Base-by-base conservation (phyloP, 306 rosid genomes). In the Trifolium subterraneum region DNA sequence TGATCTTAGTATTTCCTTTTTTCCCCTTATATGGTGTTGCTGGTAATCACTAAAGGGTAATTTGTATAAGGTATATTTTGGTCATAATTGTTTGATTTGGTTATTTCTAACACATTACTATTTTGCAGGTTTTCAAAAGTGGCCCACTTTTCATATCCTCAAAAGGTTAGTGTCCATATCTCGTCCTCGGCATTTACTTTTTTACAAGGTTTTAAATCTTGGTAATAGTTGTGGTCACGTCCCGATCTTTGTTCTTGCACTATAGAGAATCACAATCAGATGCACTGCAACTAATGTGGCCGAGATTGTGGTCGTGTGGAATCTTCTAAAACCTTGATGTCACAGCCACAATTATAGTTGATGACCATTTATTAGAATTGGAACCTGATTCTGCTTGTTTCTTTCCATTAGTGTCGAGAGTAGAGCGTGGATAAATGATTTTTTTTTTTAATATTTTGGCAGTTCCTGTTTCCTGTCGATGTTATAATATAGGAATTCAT, bases 81-180 rank as follows among this genome's bases (percentile, higher is more conserved):
- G 54, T 48, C 19, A 15, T 13, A 14, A 61, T 27, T 36, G 48
- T 70, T 69, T 68, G 65, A 33, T 64, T 75, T 12, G 20, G 19
- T 31, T 31, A 54, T 72, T 83, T 72, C 82, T 89, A 83, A 93
- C 68, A 9, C 73, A 75, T 27, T 58, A 66, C 71, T 23, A 73
- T 81, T 70, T 82, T 68, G 78, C 98, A 95, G 99, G 97, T 90
- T 78, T 95, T 95, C 86, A 95, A 92, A 86, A 92, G 98, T 83
- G 99, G 99, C 68, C 97, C 98, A 6, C 96, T 95, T 81, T 95
- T 90, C 86, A 95, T 95, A 85, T 95, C 99, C 73, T 95, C 99
- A 11, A 95, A 95, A 88, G 99, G 99, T 94, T 79, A 56, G 91
- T 80, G 5, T 29, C 10, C 18, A 0, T 71, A 65, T 55, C 48